Conservation (phyloP, 2,329 filamentous ascomycete species). For the Ilyonectria mors-panacis region DNA sequence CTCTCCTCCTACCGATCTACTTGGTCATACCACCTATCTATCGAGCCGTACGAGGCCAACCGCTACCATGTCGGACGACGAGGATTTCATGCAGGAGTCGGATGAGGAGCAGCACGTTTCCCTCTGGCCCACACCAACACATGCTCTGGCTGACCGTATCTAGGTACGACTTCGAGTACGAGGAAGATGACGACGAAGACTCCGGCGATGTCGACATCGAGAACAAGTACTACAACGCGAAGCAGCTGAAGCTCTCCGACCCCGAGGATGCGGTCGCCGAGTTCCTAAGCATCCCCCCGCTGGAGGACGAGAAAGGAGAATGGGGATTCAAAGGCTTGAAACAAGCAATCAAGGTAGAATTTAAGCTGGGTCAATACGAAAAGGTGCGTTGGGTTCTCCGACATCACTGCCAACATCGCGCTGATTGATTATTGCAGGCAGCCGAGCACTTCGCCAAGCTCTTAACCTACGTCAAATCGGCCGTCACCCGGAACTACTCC, state of each 20-base stretch:
- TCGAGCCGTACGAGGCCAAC: not conserved
- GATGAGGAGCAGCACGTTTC: slow-evolving; percentile 60
- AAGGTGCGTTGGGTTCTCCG: slow-evolving; percentile 67
- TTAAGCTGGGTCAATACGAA: slow-evolving; percentile 89
- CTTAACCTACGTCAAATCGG: slow-evolving; percentile 96
- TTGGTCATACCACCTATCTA: not conserved
- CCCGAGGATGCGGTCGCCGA: slow-evolving; percentile 92
- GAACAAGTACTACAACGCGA: slow-evolving; percentile 99
- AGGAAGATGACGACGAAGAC: slow-evolving; percentile 91
- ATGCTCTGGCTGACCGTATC: slow-evolving; percentile 36
- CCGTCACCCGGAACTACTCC: slow-evolving; percentile 97
- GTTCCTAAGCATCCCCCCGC: slow-evolving; percentile 87
- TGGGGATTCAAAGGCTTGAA: slow-evolving; percentile 99
- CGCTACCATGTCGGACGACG: slow-evolving; percentile 65
- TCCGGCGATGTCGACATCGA: slow-evolving; percentile 94
- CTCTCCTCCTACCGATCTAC: not conserved
- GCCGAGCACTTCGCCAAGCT: slow-evolving; percentile 94
- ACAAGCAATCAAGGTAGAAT: slow-evolving; percentile 97
- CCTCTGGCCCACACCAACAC: slow-evolving; percentile 3
- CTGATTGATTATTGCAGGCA: slow-evolving; percentile 77
- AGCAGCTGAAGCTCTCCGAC: slow-evolving; percentile 91
- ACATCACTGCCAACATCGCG: not conserved
- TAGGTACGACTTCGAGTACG: slow-evolving; percentile 96
- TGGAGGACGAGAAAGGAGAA: slow-evolving; percentile 94
- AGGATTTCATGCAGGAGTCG: slow-evolving; percentile 65